Percentiles rank a stretch among this genome's conserved stretches.
Conservation (phyloP, 352 stramenopile species). For the Achlya hypogyna region DNA sequence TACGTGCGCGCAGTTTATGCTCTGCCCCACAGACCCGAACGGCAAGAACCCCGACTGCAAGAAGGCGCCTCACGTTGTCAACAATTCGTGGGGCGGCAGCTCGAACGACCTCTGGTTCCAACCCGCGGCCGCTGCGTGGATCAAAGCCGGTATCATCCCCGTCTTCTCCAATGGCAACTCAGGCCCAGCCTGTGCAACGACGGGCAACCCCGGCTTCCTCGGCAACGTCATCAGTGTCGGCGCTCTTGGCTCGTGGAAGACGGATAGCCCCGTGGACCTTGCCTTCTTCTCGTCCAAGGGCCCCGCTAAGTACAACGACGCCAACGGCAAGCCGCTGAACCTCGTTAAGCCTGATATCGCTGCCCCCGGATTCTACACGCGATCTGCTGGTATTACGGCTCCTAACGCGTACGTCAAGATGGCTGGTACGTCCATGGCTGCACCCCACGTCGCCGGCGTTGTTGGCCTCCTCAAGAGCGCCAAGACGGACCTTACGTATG, state of each 20-base stretch:
- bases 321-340: slow-evolving; percentile 19
- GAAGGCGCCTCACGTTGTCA: slow-evolving; percentile 32
- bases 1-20: slow-evolving; percentile 41
- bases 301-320: slow-evolving; percentile 17
- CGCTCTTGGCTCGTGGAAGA: slow-evolving; percentile 22
- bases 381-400: slow-evolving; percentile 12
- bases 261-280: slow-evolving; percentile 24
- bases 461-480: slow-evolving; percentile 39
- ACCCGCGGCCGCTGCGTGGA: slow-evolving; percentile 25
- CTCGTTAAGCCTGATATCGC: slow-evolving; percentile 30
- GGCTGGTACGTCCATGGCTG: slow-evolving; percentile 30
- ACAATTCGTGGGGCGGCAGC: slow-evolving; percentile 30
- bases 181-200: slow-evolving; percentile 25
- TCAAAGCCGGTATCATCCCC: slow-evolving; percentile 29
- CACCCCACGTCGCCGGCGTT: slow-evolving; percentile 28
- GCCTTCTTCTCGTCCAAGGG: slow-evolving; percentile 30
- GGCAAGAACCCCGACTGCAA: slow-evolving; percentile 35
- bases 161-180: slow-evolving; percentile 31
- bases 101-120: slow-evolving; percentile 22
- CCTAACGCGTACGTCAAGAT: slow-evolving; percentile 12
- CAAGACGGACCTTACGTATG: slow-evolving; percentile 26
- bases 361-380: slow-evolving; percentile 25
- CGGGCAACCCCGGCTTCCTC: slow-evolving; percentile 25
- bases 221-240: slow-evolving; percentile 28
- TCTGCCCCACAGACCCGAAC: slow-evolving; percentile 46